Evolutionary conservation across 164 flowering plant genomes (phyloP).

Genomic region (Liquidambar formosana): DNA sequence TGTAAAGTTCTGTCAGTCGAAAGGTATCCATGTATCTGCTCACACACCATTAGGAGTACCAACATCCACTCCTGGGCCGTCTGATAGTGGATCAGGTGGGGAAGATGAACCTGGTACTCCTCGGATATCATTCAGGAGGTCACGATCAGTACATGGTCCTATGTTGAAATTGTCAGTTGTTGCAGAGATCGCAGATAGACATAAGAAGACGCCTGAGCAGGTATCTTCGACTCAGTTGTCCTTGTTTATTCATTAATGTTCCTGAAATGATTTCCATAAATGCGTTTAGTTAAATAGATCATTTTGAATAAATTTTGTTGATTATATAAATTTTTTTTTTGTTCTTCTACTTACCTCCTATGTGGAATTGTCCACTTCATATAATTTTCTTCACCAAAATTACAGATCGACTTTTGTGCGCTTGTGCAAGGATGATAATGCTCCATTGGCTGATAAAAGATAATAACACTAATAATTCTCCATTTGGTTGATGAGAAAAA

Average conservation of each 20-base stretch:
- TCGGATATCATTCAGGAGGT: constrained; percentile 63
- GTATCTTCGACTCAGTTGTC: constrained; percentile 24
- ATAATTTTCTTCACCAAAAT: background rate
- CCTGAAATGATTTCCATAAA: background rate
- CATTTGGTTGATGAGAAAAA: too few species aligned
- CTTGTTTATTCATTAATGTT: background rate
- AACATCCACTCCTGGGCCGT: constrained; percentile 35
- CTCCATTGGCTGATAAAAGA: too few species aligned
- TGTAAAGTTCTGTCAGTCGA: constrained; percentile 62
- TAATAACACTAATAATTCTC: too few species aligned
- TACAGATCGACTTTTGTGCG: background rate
- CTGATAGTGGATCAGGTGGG: constrained; percentile 55
- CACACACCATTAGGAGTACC: constrained; percentile 78
- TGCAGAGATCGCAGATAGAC: constrained; percentile 58
- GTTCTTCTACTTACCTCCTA: background rate
- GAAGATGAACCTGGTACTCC: constrained; percentile 76
- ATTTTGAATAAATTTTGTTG: too few species aligned
- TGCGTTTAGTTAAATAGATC: background rate
- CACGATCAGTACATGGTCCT: constrained; percentile 72
- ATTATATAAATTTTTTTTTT: background rate
- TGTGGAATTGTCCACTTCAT: background rate
- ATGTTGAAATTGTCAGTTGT: constrained; percentile 70
- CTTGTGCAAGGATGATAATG: background rate
- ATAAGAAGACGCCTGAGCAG: constrained; percentile 71
- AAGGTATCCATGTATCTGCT: constrained; percentile 72